These are phyloP conservation scores for Venustampulla echinocandica DNA, from an alignment of 495 filamentous ascomycete species.

Conservation along the genomic window DNA sequence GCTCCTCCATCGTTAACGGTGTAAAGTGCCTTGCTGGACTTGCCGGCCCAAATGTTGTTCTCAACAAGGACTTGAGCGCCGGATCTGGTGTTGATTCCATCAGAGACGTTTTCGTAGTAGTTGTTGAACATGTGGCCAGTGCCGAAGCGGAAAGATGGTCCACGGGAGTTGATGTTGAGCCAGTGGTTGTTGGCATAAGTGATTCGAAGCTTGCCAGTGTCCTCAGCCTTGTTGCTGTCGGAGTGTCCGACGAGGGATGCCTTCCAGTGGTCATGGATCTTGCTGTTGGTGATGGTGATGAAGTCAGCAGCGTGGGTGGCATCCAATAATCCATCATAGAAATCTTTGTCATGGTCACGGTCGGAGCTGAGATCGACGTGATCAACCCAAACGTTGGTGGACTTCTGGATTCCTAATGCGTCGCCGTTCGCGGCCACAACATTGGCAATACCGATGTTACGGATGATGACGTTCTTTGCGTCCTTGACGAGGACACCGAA, in stretches of 20 bases:
- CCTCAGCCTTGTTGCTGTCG: conserved; percentile 29
- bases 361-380: conserved; percentile 57
- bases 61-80: conserved; percentile 57
- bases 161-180: conserved; percentile 47
- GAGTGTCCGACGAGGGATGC: conserved; percentile 46
- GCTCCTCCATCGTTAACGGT: conserved; percentile 39
- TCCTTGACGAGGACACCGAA: conserved; percentile 40
- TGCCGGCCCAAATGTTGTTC: conserved; percentile 46
- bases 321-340: conserved; percentile 61
- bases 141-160: conserved; percentile 46
- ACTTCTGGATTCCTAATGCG: conserved; percentile 48
- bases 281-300: conserved; percentile 41
- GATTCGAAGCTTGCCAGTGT: conserved; percentile 40
- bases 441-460: conserved; percentile 52
- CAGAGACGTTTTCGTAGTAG: conserved; percentile 36
- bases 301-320: conserved; percentile 46
- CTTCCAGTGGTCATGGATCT: conserved; percentile 49
- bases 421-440: conserved; percentile 52
- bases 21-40: conserved; percentile 39
- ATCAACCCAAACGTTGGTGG: conserved; percentile 59
- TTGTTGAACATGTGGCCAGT: conserved; percentile 30
- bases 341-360: conserved; percentile 49
- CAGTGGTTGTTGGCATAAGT: conserved; percentile 49
- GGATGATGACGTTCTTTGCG: conserved; percentile 48
- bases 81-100: conserved; percentile 58